A percentile compares a stretch with the other conserved stretches of the same genome.
Evolutionary conservation across 2,329 filamentous ascomycete species (phyloP).

Genomic region (Lasiodiplodia theobromae): DNA sequence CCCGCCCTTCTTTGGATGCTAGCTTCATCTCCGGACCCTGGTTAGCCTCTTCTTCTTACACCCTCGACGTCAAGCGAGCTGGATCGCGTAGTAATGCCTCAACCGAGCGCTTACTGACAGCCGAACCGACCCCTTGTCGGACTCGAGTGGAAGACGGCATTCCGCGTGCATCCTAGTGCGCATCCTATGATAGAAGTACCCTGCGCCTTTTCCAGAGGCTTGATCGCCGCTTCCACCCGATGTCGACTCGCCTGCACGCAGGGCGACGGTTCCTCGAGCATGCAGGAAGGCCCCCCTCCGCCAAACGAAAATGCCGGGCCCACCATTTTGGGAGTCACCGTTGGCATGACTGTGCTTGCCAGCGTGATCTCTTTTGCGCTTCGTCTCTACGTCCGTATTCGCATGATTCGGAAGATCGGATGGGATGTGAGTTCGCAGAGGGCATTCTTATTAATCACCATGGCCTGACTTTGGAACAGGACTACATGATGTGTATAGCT

Average conservation of each 20-base stretch:
- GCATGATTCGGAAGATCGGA: constrained; percentile 58
- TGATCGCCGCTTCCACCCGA: background rate
- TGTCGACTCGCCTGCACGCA: background rate
- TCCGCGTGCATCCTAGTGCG: background rate
- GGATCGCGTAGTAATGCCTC: background rate
- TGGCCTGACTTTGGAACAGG: constrained; percentile 34
- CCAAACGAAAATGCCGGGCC: constrained; percentile 48
- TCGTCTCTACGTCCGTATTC: constrained; percentile 57
- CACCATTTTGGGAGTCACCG: constrained; percentile 51
- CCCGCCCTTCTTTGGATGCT: background rate
- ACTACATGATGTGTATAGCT: constrained; percentile 54
- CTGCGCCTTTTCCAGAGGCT: background rate
- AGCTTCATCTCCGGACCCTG: background rate
- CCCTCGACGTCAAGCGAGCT: background rate
- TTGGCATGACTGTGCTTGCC: constrained; percentile 51
- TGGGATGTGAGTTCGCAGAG: constrained; percentile 51
- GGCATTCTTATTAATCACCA: background rate
- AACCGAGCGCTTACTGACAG: background rate
- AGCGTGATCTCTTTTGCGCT: constrained; percentile 47
- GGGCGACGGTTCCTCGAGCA: background rate
- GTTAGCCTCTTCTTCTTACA: background rate
- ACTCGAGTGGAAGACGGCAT: background rate
- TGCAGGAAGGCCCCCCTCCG: constrained; percentile 32
- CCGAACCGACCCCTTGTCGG: background rate
- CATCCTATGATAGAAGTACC: background rate